Conservation (phyloP, 2,329 filamentous ascomycete genomes). For the Aspergillus unguis region DNA sequence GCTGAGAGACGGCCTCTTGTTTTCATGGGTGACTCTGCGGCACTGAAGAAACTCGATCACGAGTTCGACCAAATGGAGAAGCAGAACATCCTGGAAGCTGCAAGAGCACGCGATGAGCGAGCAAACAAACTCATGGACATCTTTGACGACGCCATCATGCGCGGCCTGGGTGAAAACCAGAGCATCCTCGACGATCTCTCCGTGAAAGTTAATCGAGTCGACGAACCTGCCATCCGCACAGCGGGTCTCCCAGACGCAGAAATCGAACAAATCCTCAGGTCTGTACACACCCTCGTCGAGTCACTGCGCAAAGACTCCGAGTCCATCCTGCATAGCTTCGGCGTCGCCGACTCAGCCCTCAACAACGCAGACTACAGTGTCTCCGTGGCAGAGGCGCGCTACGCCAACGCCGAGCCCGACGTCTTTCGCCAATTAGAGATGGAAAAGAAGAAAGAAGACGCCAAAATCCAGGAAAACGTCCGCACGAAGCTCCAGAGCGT, state of each 20-base stretch:
- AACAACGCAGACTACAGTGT: slow-evolving; percentile 53
- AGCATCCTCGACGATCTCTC: slow-evolving; percentile 49
- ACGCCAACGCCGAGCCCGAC: slow-evolving; percentile 42
- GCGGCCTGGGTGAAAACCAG: slow-evolving; percentile 52
- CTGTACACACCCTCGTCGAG: slow-evolving; percentile 37
- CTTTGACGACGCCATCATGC: slow-evolving; percentile 51
- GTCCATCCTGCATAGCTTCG: slow-evolving; percentile 46
- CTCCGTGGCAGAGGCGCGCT: slow-evolving; percentile 52
- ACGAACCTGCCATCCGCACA: slow-evolving; percentile 30
- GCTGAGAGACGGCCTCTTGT: slow-evolving; percentile 53
- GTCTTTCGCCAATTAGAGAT: slow-evolving; percentile 43
- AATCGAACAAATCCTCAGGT: slow-evolving; percentile 38
- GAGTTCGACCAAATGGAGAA: slow-evolving; percentile 53
- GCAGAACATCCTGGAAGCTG: slow-evolving; percentile 48
- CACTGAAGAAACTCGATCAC: slow-evolving; percentile 48
- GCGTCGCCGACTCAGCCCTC: slow-evolving; percentile 48
- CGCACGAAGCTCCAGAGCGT: slow-evolving; percentile 43
- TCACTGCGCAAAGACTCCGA: slow-evolving; percentile 44
- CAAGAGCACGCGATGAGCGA: slow-evolving; percentile 48
- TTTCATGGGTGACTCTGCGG: slow-evolving; percentile 50
- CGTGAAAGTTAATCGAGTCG: slow-evolving; percentile 40
- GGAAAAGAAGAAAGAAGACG: slow-evolving; percentile 50
- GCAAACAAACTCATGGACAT: slow-evolving; percentile 50
- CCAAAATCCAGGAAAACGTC: slow-evolving; percentile 44
- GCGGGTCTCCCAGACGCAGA: slow-evolving; percentile 35